Evolutionary conservation across 2,329 filamentous ascomycete species (phyloP), one percentile per base, ranked within the genome.

Genomic region (Alternaria sp.): DNA sequence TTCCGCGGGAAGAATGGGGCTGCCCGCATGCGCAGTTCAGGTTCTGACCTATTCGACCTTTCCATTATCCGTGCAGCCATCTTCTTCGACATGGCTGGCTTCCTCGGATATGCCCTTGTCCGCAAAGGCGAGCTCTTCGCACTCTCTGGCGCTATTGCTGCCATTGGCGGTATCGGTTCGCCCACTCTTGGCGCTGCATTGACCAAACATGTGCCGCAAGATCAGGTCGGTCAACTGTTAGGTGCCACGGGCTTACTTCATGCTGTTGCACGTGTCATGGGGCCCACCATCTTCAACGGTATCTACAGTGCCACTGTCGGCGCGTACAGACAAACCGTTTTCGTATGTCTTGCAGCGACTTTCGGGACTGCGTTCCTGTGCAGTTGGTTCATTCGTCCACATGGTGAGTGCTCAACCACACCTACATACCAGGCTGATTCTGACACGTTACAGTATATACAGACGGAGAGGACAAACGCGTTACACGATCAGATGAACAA

Each of bases 181-280:
- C 94, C 96, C 1, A 96, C 92, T 0, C 85, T 97, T 54, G 93
- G 97, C 74, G 90, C 92, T 2, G 87, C 91, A 1, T 83, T 97
- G 54, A 97, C 93, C 19, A 98, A 97, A 77, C 96, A 98, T 78
- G 90, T 98, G 0, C 93, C 94, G 0, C 85, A 89, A 0, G 91
- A 96, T 67, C 87, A 88, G 50, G 90, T 96, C 0, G 96, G 96
- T 0, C 90, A 96, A 77, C 83, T 98, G n/a, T 86, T 99, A 0
- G 96, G 96, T 21, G 94, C 93, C 2, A 91, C 90, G 15, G 96
- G 95, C 0, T 83, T 98, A 65, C 81, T 98, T 61, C 95, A 98
- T 80, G 91, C 93, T 1, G 81, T 97, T 36, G 88, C 92, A 4
- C 86, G 93, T 65, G 89, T 98, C 3, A 77, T 97, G 12, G 90